Percentiles rank a stretch among this genome's conserved stretches.
These are phyloP conservation scores for Dactylellina parvicollis DNA, from an alignment of 2,329 filamentous ascomycete genomes.

Conservation along the genomic window DNA sequence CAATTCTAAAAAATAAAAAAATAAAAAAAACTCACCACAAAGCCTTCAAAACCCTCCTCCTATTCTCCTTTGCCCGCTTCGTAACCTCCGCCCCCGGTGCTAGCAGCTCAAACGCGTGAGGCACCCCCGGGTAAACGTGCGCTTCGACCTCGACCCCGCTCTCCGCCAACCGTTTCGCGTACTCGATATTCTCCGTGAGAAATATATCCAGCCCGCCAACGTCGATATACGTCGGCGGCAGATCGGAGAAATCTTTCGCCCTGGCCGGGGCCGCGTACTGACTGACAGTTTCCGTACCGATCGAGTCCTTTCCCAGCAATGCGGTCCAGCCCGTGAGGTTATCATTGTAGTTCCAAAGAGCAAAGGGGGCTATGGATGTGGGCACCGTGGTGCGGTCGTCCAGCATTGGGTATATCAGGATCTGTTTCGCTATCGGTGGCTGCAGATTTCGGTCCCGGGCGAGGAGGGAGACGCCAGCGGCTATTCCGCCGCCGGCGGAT, in stretches of 20 bases:
- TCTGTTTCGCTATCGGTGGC: constrained; percentile 61
- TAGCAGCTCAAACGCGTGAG: constrained; percentile 61
- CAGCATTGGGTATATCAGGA: constrained; percentile 63
- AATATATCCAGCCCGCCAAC: constrained; percentile 62
- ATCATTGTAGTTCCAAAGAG: constrained; percentile 58
- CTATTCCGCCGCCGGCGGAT: constrained; percentile 69
- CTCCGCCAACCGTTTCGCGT: constrained; percentile 59
- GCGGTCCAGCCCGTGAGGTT: neutral
- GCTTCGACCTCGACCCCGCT: constrained; percentile 62
- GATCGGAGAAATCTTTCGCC: constrained; percentile 58
- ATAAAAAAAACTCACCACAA: constrained; percentile 3
- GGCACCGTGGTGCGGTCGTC: constrained; percentile 61
- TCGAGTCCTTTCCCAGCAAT: constrained; percentile 27
- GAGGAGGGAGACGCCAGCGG: constrained; percentile 67
- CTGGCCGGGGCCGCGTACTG: constrained; percentile 60
- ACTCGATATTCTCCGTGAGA: constrained; percentile 60
- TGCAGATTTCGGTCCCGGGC: constrained; percentile 60
- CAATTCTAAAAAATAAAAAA: neutral
- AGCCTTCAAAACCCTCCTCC: neutral
- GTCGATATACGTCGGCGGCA: constrained; percentile 62
- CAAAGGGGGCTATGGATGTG: constrained; percentile 59
- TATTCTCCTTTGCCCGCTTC: constrained; percentile 56
- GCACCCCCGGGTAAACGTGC: constrained; percentile 62
- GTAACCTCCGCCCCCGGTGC: constrained; percentile 44
- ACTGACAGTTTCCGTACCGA: constrained; percentile 58